Evolutionary conservation across 179 eudicot species (phyloP), one percentile per base, ranked within the genome.

Genomic region (Carnegiea gigantea): DNA sequence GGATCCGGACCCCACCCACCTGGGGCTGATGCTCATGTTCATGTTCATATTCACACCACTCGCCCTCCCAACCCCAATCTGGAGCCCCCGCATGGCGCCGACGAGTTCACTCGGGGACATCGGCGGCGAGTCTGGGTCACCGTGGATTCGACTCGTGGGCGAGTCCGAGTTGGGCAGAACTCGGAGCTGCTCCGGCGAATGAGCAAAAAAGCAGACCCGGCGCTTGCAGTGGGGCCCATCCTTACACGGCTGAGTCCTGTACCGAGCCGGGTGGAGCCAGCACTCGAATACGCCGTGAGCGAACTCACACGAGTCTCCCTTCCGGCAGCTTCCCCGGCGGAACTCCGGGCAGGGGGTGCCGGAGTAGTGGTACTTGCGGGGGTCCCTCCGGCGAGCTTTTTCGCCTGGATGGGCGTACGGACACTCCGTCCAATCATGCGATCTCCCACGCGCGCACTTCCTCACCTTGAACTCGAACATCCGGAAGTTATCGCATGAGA

Each of bases 371-470:
- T 76, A 85, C 90, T 83, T 84, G 3, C 95, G 81, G 0, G 98
- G 98, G 30, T 95, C 98, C 36, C 98, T 83, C 30, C 98, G 88
- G 30, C 98, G 91, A 14, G 98, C 98, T 72, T 95, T 95, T 84
- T 95, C 98, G 0, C 95, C 98, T 0, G 98, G 95, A 30, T 95
- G 98, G 0, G 94, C 97, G 84, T 75, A 95, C 28, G 98, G 98
- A 51, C 98, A 95, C 88, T 93, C 98, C 0, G 97, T 95, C 98
- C 98, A 95, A 85, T 95, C 98, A 36, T 95, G 98, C 0, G 98
- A 92, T 76, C 98, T 82, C 0, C 88, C 96, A 9, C 97, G 92
- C 0, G 89, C 88, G 84, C 98, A 95, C 49, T 86, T 81, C 40
- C 91, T 78, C 9, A 95, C 88, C 79, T 95, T 95, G 77, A 93